Conservation (phyloP, 2,329 filamentous ascomycete species). For the Stagonosporopsis chrysanthemi region DNA sequence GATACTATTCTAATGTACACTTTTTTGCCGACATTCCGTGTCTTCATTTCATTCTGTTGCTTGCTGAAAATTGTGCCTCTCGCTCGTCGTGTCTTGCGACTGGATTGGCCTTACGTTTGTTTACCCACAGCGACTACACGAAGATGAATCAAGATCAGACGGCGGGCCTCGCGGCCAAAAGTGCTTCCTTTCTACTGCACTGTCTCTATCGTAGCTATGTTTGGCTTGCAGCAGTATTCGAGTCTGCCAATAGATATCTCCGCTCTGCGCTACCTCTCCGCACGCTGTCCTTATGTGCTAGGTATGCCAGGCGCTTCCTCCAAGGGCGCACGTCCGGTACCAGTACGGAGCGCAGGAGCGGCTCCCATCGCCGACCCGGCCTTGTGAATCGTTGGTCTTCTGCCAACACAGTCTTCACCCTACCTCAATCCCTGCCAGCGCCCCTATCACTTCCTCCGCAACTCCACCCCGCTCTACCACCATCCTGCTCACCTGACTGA, state of each 20-base stretch:
- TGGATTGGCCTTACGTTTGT: neutral
- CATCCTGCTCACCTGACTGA: conserved; percentile 77
- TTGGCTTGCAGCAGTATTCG: neutral
- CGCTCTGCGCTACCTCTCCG: neutral
- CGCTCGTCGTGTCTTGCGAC: neutral
- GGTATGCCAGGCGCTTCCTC: neutral
- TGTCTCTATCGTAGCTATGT: neutral
- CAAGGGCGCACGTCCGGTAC: neutral
- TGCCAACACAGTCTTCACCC: conserved; percentile 16
- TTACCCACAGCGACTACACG: conserved; percentile 5
- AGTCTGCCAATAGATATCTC: neutral
- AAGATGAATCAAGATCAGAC: conserved; percentile 17
- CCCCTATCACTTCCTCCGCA: conserved; percentile 84
- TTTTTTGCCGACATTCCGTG: conserved; percentile 16
- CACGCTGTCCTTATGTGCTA: neutral
- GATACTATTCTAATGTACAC: conserved; percentile 39
- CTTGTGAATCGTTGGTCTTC: neutral
- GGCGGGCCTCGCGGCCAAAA: conserved; percentile 35
- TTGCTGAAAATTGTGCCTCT: neutral
- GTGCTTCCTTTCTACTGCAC: neutral
- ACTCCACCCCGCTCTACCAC: conserved; percentile 80
- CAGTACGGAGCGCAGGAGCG: neutral
- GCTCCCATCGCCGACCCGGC: too few species aligned
- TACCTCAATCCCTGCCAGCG: conserved; percentile 75
- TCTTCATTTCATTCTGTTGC: neutral